These are phyloP conservation scores for Boletus coccyginus DNA, from an alignment of 768 basidiomycete species.

Conservation along the genomic window DNA sequence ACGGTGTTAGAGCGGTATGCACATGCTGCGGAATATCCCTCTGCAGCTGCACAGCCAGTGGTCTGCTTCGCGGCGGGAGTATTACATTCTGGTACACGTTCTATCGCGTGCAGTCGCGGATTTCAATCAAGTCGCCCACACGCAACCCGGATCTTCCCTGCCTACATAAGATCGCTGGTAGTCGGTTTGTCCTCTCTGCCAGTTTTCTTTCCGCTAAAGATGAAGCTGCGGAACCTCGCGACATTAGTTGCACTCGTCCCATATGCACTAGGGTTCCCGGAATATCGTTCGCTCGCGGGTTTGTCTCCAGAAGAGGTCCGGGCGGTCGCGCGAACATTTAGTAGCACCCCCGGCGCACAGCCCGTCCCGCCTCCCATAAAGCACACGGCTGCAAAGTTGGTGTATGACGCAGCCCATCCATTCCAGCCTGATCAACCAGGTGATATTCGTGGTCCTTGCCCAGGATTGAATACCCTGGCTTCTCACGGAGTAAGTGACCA, in stretches of 20 bases:
- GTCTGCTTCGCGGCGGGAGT: neutral
- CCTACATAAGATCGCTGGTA: no score
- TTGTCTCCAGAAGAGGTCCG: slow-evolving; percentile 15
- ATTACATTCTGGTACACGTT: no score
- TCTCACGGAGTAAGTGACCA: slow-evolving; percentile 25
- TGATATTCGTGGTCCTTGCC: slow-evolving; percentile 27
- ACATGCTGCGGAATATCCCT: neutral
- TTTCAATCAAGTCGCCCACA: no score
- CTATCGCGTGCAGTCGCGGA: no score
- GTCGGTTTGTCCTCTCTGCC: no score
- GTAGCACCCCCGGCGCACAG: slow-evolving; percentile 22
- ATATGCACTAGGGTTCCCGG: slow-evolving; percentile 8
- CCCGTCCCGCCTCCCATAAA: slow-evolving; percentile 21
- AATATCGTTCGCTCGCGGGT: slow-evolving; percentile 21
- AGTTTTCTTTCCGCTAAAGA: neutral
- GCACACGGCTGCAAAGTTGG: slow-evolving; percentile 23
- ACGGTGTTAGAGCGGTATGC: neutral
- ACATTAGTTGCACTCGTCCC: slow-evolving; percentile 4
- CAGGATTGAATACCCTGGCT: slow-evolving; percentile 25
- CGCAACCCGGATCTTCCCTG: no score
- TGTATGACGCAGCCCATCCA: slow-evolving; percentile 19
- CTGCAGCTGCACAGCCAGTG: neutral
- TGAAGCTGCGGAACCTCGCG: slow-evolving; percentile 8
- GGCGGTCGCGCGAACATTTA: slow-evolving; percentile 11
- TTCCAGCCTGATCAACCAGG: slow-evolving; percentile 10